These are phyloP conservation scores for Albizia julibrissin DNA, from an alignment of 306 rosid genomes.

Conservation along the genomic window DNA sequence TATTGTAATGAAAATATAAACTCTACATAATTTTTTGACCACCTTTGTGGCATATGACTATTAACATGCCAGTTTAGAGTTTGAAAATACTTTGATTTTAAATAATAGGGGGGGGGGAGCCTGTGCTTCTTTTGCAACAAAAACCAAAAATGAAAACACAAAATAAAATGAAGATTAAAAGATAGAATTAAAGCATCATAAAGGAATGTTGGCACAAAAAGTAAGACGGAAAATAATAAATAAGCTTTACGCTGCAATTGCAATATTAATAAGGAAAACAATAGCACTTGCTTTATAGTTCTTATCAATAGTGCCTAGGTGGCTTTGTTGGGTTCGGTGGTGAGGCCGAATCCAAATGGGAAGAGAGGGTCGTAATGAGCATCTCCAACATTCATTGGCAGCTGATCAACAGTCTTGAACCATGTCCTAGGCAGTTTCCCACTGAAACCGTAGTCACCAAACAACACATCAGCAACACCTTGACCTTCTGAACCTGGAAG, in stretches of 20 bases:
- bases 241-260: not conserved
- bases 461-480: constrained; percentile 53
- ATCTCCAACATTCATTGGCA: constrained; percentile 58
- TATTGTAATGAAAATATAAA: no score
- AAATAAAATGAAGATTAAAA: not conserved
- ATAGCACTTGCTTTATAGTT: no score
- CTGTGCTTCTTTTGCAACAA: not conserved
- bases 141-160: not conserved
- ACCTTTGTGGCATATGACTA: no score
- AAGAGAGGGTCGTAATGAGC: constrained; percentile 55
- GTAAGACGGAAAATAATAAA: not conserved
- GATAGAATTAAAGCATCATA: not conserved
- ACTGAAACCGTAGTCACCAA: constrained; percentile 53
- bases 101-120: not conserved
- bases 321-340: constrained; percentile 38
- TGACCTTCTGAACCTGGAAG: constrained; percentile 59
- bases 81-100: not conserved
- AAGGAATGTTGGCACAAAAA: not conserved
- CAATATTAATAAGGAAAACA: no score
- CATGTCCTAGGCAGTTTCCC: constrained; percentile 58
- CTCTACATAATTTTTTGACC: not conserved
- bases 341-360: constrained; percentile 54
- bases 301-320: not conserved
- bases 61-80: not conserved
- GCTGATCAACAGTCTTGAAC: constrained; percentile 55